Percentiles rank a stretch among this genome's conserved stretches.
phyloP scores from a whole-genome alignment of 169 alveolate genomes.

The Plasmodium ovale region DNA sequence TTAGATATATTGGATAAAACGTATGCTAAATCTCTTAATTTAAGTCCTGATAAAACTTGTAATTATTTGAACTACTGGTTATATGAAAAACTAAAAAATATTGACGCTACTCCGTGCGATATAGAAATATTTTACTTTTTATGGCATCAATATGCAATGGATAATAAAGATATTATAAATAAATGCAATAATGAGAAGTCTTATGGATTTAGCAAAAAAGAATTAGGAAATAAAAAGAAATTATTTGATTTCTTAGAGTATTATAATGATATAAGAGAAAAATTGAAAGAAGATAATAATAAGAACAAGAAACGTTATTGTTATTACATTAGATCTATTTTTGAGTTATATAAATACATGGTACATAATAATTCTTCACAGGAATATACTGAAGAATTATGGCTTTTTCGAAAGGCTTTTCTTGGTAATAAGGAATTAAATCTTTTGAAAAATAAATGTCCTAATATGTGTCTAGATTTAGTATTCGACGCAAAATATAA shows the following conservation, averaged over 20 bases:
- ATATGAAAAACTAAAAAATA: no score
- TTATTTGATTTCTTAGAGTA: neutral
- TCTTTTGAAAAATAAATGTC: neutral
- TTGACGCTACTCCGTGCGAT: no score
- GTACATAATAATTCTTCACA: neutral
- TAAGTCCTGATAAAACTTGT: neutral
- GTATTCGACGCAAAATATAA: neutral
- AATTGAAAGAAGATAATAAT: neutral
- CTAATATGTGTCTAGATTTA: neutral
- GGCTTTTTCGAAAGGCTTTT: neutral
- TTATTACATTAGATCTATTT: no score
- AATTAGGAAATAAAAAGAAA: no score
- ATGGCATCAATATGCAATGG: no score
- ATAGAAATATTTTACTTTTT: no score
- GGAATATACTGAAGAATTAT: neutral
- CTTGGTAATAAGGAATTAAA: neutral
- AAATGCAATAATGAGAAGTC: neutral
- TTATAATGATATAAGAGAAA: no score
- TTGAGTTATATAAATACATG: neutral
- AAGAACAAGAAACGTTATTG: neutral
- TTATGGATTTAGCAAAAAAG: neutral
- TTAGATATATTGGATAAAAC: neutral
- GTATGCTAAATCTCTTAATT: neutral
- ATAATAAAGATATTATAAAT: no score
- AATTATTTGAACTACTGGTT: neutral